These are phyloP conservation scores for Diplodia intermedia DNA, from an alignment of 2,329 filamentous ascomycete species.

Conservation along the genomic window DNA sequence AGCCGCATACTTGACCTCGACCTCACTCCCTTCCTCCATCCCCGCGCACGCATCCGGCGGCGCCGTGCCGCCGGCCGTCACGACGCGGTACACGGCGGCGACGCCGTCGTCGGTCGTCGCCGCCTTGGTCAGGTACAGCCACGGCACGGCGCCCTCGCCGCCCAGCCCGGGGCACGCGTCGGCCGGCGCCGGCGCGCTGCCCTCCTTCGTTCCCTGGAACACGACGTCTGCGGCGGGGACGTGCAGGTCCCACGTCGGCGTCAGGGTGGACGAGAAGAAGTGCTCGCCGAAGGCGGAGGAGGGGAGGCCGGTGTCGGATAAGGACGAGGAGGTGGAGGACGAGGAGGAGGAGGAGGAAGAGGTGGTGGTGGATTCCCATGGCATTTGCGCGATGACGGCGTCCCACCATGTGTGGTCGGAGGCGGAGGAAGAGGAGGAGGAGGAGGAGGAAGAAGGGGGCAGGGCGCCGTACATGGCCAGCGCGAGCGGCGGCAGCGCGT, in stretches of 20 bases:
- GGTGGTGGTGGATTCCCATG: background rate
- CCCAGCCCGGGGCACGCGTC: slow-evolving; percentile 47
- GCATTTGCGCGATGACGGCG: slow-evolving; percentile 14
- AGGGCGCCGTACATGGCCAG: slow-evolving; percentile 28
- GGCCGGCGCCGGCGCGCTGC: slow-evolving; percentile 60
- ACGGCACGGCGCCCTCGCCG: slow-evolving; percentile 52
- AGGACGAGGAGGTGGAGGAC: no score
- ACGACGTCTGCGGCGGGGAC: slow-evolving; percentile 39
- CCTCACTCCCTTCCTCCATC: slow-evolving; percentile 35
- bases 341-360: no score
- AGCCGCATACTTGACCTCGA: slow-evolving; percentile 55
- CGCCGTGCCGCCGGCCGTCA: slow-evolving; percentile 55
- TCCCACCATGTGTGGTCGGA: background rate
- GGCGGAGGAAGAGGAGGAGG: no score
- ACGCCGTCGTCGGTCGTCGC: slow-evolving; percentile 47
- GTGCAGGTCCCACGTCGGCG: slow-evolving; percentile 64
- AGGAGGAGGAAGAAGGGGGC: no score
- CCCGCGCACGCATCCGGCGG: slow-evolving; percentile 50
- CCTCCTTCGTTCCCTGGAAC: slow-evolving; percentile 55
- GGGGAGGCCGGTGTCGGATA: background rate
- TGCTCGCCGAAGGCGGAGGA: slow-evolving; percentile 65
- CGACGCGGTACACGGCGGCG: slow-evolving; percentile 55
- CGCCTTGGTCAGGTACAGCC: slow-evolving; percentile 54
- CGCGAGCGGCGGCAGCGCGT: slow-evolving; percentile 18
- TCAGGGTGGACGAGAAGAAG: slow-evolving; percentile 64